Base-by-base conservation (phyloP, 2,329 filamentous ascomycete genomes). In the Aureobasidium zeae region DNA sequence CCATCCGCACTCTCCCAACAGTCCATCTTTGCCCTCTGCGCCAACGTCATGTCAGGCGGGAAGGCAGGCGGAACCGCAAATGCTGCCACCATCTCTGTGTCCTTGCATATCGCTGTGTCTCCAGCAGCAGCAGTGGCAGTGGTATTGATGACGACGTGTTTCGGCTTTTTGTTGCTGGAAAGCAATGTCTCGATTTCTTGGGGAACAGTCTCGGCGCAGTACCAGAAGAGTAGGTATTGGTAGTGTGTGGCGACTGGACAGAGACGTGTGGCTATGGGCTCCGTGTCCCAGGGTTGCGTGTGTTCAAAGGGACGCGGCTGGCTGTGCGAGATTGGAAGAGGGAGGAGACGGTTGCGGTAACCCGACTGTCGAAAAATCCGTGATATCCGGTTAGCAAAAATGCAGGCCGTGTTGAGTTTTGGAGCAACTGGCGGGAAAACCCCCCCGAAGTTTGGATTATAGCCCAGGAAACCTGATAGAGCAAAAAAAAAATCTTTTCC, bases 311-410 rank as follows among this genome's bases (percentile, higher is more conserved):
- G 56, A 49, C 60, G 58, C 2, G 68, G 64, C 51, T 72, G 69
- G 26, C 60, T 54, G 48, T 71, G 69, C 15, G 47, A 49, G 1
- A 64, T 57, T 1, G 68, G 65, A 2, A 73, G 52, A 3, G 69
- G 67, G 11, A 73, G 58, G 8, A 71, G 55, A 22, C 70, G 61
- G 48, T 72, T 71, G 30, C 67, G 60, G 51, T 69, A 73, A 15
- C 70, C 69, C 2, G 63, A 66, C 61, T 66, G 13, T n/a, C n/a
- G n/a, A n/a, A n/a, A n/a, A n/a, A n/a, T n/a, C n/a, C n/a, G n/a
- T n/a, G n/a, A n/a, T n/a, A n/a, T n/a, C n/a, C n/a, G n/a, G n/a
- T n/a, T n/a, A n/a, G n/a, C n/a, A n/a, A n/a, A n/a, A n/a, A n/a
- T n/a, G n/a, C n/a, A n/a, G n/a, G n/a, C n/a, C n/a, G n/a, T n/a